Evolutionary conservation across 2,329 filamentous ascomycete genomes (phyloP).

Genomic region (Aspergillus fijiensis): DNA sequence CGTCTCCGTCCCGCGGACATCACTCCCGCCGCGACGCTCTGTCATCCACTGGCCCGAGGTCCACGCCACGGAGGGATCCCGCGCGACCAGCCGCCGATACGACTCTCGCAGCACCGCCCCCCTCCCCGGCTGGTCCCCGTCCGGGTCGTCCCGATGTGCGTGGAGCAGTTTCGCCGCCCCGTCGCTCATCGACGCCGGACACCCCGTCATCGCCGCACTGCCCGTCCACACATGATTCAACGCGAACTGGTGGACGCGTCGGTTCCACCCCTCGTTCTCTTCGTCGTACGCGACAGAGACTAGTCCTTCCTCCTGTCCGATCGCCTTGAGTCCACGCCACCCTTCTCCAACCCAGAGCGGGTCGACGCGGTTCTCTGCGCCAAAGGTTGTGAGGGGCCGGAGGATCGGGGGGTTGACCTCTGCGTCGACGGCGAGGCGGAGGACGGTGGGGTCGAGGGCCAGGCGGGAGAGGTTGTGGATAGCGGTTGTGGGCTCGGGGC

Average conservation of each 20-base stretch:
- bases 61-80: constrained; percentile 45
- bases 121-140: not conserved
- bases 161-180: constrained; percentile 38
- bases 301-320: not conserved
- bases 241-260: not conserved
- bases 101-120: not conserved
- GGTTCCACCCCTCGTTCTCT: not conserved
- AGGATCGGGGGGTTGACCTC: not conserved
- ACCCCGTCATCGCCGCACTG: constrained; percentile 30
- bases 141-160: constrained; percentile 4
- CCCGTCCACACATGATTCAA: constrained; percentile 1
- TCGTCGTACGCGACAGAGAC: not conserved
- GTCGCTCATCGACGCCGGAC: constrained; percentile 63
- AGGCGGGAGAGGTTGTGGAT: not conserved
- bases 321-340: not conserved
- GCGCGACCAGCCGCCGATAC: constrained; percentile 4
- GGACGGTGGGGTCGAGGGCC: not conserved
- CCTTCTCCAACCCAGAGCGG: not conserved
- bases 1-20: constrained; percentile 68
- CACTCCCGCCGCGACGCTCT: constrained; percentile 66
- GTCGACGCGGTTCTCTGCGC: not conserved
- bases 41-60: constrained; percentile 80
- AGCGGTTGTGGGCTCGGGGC: not conserved
- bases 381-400: not conserved
- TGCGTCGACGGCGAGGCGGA: not conserved